A percentile compares a stretch with the other conserved stretches of the same genome.
Evolutionary conservation across 768 basidiomycete genomes (phyloP).

Genomic region (Hygrophorus russula): DNA sequence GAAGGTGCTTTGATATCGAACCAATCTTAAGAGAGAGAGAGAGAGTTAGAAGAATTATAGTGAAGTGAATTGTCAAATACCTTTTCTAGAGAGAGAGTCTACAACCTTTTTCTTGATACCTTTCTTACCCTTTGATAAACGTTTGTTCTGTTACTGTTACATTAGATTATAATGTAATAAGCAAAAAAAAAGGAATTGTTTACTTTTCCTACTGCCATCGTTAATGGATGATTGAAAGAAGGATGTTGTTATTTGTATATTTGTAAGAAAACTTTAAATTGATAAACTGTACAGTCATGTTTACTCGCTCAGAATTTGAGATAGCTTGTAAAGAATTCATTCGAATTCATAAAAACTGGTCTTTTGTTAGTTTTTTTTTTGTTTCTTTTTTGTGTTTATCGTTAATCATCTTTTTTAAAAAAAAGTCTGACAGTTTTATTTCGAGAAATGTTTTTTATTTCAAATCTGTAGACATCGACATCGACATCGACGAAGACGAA

Average conservation of each 20-base stretch:
- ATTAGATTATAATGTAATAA: too few species aligned
- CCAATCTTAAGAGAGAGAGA: constrained; percentile 56
- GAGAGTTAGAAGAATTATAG: constrained; percentile 3
- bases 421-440: constrained; percentile 34
- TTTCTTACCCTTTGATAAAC: constrained; percentile 96
- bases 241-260: too few species aligned
- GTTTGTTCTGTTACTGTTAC: constrained; percentile 67
- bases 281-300: constrained; percentile 37
- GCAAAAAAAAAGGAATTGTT: constrained; percentile 12
- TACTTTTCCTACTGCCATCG: constrained; percentile 91
- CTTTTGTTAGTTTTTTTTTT: constrained; percentile 4
- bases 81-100: constrained; percentile 99
- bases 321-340: constrained; percentile 43
- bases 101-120: constrained; percentile 99
- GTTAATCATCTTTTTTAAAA: constrained; percentile 16
- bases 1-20: constrained; percentile 98
- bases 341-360: constrained; percentile 12
- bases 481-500: constrained; percentile 13
- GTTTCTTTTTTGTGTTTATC: too few species aligned
- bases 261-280: constrained; percentile 53
- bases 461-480: constrained; percentile 13
- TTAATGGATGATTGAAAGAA: too few species aligned
- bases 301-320: constrained; percentile 54
- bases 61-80: constrained; percentile 29
- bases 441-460: constrained; percentile 22